These are phyloP conservation scores for Talaromyces sp. DNA, from an alignment of 2,329 filamentous ascomycete species.

Conservation along the genomic window DNA sequence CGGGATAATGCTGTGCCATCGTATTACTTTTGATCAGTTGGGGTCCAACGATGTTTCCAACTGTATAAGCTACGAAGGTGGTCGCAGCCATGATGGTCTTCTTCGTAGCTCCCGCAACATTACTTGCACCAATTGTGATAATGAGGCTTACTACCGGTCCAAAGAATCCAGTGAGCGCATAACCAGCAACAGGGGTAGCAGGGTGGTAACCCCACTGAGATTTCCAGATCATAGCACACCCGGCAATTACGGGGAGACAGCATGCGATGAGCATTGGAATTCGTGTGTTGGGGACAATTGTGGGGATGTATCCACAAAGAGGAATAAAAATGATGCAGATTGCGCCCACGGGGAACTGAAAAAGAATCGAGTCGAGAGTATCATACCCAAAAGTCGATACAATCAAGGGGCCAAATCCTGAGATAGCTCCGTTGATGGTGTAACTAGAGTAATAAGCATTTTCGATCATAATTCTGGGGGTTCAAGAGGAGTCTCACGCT, in stretches of 20 bases:
- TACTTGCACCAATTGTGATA: constrained; percentile 63
- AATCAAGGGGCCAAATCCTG: constrained; percentile 71
- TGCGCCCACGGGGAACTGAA: constrained; percentile 73
- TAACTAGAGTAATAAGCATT: constrained; percentile 47
- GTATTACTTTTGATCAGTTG: constrained; percentile 70
- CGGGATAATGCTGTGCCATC: constrained; percentile 68
- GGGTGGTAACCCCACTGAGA: constrained; percentile 65
- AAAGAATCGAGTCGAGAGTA: constrained; percentile 66
- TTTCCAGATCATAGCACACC: constrained; percentile 76
- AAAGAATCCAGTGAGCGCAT: constrained; percentile 73
- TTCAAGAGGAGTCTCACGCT: constrained; percentile 44
- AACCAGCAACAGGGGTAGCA: constrained; percentile 68
- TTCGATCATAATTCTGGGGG: not conserved
- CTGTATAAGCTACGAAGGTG: constrained; percentile 75
- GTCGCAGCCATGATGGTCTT: constrained; percentile 75
- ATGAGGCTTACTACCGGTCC: constrained; percentile 69
- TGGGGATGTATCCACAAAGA: constrained; percentile 65
- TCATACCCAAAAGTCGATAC: constrained; percentile 71
- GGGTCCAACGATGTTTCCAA: constrained; percentile 76
- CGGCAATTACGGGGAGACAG: constrained; percentile 73
- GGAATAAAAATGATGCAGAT: constrained; percentile 70
- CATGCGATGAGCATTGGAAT: constrained; percentile 66
- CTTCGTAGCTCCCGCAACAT: constrained; percentile 76
- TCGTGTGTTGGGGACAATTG: constrained; percentile 63
- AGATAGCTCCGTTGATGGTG: constrained; percentile 71